Evolutionary conservation across 2,329 filamentous ascomycete species (phyloP).

Genomic region (Penicillium sp.): DNA sequence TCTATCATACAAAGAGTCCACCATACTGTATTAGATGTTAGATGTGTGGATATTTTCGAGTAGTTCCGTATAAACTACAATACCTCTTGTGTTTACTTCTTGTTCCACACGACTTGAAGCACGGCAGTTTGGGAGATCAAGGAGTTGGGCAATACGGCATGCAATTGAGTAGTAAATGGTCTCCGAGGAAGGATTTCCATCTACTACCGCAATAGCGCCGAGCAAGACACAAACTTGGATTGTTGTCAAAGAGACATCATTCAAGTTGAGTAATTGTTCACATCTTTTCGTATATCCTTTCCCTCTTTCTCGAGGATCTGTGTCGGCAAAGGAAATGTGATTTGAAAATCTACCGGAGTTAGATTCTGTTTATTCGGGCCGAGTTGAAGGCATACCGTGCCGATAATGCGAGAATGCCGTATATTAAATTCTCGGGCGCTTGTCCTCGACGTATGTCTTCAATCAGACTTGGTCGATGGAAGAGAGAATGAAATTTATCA

Average conservation of each 20-base stretch:
- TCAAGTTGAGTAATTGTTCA: constrained; percentile 32
- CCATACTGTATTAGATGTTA: constrained; percentile 30
- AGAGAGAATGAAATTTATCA: constrained; percentile 22
- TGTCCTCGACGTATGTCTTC: constrained; percentile 8
- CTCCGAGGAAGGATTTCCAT: constrained; percentile 35
- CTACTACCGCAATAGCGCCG: constrained; percentile 38
- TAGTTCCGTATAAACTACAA: not conserved
- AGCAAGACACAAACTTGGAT: constrained; percentile 45
- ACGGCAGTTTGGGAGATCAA: constrained; percentile 39
- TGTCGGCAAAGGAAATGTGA: constrained; percentile 4
- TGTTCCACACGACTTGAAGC: constrained; percentile 30
- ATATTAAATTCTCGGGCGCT: constrained; percentile 12
- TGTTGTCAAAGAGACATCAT: constrained; percentile 39
- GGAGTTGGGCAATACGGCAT: constrained; percentile 38
- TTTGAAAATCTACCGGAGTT: constrained; percentile 12
- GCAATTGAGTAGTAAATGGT: constrained; percentile 43
- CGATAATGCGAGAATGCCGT: constrained; percentile 22
- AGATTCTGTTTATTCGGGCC: constrained; percentile 5
- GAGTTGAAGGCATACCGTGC: constrained; percentile 12
- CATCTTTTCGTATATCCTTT: constrained; percentile 17
- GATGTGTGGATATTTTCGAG: not conserved
- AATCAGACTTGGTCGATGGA: constrained; percentile 19
- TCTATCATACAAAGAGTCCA: constrained; percentile 47
- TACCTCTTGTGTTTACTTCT: constrained; percentile 37
- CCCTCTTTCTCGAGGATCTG: constrained; percentile 18